Evolutionary conservation across 306 rosid species (phyloP).

Genomic region (Citrullus mucosospermus): DNA sequence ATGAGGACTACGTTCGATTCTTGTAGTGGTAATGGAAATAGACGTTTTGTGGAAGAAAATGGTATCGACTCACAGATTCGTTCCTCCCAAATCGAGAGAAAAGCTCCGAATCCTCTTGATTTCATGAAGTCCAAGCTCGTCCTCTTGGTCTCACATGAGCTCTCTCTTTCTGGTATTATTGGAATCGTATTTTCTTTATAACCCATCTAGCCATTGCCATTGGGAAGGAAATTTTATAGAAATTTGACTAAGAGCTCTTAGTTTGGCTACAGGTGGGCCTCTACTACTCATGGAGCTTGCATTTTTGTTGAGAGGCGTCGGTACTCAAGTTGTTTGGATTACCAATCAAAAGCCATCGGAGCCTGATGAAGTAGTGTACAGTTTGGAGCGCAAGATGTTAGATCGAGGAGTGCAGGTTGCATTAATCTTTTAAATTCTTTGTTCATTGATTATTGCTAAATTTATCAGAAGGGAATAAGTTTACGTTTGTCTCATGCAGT

Average conservation of each 20-base stretch:
- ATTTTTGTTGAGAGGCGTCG: slow-evolving; percentile 58
- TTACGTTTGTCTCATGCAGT: background rate
- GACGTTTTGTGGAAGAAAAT: slow-evolving; percentile 15
- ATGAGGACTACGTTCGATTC: slow-evolving; percentile 43
- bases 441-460: background rate
- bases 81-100: slow-evolving; percentile 8
- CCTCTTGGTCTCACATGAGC: slow-evolving; percentile 77
- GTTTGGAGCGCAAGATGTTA: slow-evolving; percentile 63
- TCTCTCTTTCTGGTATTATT: slow-evolving; percentile 59
- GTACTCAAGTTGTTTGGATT: slow-evolving; percentile 64
- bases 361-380: slow-evolving; percentile 43
- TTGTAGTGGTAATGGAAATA: slow-evolving; percentile 13
- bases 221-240: background rate
- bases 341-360: slow-evolving; percentile 48
- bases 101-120: slow-evolving; percentile 29
- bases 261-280: slow-evolving; percentile 46
- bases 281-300: slow-evolving; percentile 72
- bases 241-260: background rate
- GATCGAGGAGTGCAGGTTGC: slow-evolving; percentile 71
- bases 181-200: background rate
- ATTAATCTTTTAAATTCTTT: background rate
- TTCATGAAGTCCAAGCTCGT: slow-evolving; percentile 86
- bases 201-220: background rate
- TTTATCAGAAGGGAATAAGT: background rate
- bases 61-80: slow-evolving; percentile 15